A percentile compares a stretch with the other conserved stretches of the same genome.
Conservation (phyloP, 768 basidiomycete species). For the Holtermannia corniformis region DNA sequence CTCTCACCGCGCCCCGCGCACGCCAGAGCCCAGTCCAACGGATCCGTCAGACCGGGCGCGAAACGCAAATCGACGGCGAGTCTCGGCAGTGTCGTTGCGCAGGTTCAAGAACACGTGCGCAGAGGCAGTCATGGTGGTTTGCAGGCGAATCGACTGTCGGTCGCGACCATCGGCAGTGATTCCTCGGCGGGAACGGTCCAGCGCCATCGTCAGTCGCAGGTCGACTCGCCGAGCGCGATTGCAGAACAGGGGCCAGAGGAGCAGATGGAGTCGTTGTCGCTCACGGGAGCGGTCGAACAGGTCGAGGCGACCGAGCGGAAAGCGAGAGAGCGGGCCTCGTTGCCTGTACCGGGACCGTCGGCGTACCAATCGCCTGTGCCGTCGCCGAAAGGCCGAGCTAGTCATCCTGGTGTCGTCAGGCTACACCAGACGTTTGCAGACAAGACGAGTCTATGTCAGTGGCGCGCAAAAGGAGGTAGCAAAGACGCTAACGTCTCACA, state of each 20-base stretch:
- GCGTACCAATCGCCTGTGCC: background rate
- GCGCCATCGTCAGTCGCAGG: background rate
- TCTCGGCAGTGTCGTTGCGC: background rate
- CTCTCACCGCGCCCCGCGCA: conserved; percentile 22
- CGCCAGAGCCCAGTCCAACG: too few species aligned
- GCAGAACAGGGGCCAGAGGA: background rate
- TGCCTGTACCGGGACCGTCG: background rate
- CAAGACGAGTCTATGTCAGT: conserved; percentile 34
- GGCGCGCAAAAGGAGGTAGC: background rate
- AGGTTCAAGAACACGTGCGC: background rate
- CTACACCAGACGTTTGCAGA: conserved; percentile 40
- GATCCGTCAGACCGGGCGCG: background rate
- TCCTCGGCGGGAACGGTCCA: background rate
- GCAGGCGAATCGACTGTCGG: background rate
- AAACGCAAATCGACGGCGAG: background rate
- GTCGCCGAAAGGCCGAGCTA: background rate
- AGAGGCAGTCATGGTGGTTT: background rate
- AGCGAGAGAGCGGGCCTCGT: background rate
- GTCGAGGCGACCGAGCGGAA: background rate
- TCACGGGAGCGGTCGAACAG: background rate
- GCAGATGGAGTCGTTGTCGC: background rate
- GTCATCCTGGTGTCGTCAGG: conserved; percentile 37
- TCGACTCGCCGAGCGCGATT: background rate
- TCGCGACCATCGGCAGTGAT: background rate
- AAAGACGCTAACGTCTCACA: conserved; percentile 7